phyloP scores from a whole-genome alignment of 129 eudicot genomes.

The Calendula officinalis region DNA sequence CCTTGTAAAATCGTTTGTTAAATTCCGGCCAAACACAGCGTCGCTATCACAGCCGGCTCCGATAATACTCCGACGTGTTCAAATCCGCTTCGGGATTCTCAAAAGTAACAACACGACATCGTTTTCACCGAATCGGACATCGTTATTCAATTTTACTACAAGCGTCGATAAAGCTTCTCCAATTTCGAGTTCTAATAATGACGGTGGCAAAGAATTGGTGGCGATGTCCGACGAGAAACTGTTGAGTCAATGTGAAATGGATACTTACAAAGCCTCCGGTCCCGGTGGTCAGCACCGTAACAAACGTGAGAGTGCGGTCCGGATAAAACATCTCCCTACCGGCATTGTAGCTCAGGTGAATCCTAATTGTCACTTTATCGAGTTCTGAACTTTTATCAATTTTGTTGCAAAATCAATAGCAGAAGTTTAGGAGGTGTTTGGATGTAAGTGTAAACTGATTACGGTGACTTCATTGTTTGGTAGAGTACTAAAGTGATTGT shows the following conservation, averaged over 20 bases:
- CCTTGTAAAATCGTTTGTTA: constrained; percentile 35
- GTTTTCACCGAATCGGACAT: constrained; percentile 18
- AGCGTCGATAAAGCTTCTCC: constrained; percentile 18
- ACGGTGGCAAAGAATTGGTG: constrained; percentile 55
- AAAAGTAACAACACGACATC: constrained; percentile 4
- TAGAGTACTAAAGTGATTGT: background rate
- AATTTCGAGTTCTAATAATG: constrained; percentile 12
- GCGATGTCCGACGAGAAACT: constrained; percentile 67
- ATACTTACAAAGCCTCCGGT: constrained; percentile 79
- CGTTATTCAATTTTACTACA: constrained; percentile 25
- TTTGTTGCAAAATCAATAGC: background rate
- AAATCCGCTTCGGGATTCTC: constrained; percentile 2
- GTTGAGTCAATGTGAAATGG: constrained; percentile 74
- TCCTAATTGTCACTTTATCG: background rate
- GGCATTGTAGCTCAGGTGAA: constrained; percentile 92
- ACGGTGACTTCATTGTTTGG: background rate
- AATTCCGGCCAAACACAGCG: constrained; percentile 21
- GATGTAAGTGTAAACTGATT: background rate
- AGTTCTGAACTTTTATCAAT: background rate
- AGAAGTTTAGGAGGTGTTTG: background rate
- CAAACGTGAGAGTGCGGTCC: constrained; percentile 90
- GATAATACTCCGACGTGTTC: background rate
- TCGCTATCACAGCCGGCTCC: constrained; percentile 9
- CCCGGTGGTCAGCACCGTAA: constrained; percentile 93
- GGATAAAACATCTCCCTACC: constrained; percentile 85